Base-by-base conservation (phyloP, 768 basidiomycete genomes). In the Sarcomyxa edulis region DNA sequence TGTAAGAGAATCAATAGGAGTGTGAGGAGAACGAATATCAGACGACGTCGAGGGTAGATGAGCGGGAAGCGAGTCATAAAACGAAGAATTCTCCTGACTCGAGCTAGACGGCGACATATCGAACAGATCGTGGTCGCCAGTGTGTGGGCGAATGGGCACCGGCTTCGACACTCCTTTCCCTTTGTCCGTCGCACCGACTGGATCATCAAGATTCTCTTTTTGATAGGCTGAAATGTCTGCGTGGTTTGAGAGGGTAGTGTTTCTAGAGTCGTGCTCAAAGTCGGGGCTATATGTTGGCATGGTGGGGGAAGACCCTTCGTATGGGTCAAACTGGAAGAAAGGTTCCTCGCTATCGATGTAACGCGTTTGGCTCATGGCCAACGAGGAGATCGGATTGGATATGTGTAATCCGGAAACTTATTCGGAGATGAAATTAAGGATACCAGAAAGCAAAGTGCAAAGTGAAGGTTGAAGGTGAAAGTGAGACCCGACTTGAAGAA, bases 81-180 rank as follows among this genome's bases (percentile, higher is more conserved):
- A 30, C 37, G 36, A 42, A 12, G 49, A 52, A 45, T 47, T 43
- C 30, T 43, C 41, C 40, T 42, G 48, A 32, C 56, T 58, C 8
- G 61, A 52, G 14, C 28, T 36, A 25, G 54, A 50, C 19, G 55
- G 43, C 5, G 57, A 52, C 19, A 58, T 42, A 47, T 67, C 64
- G 52, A 68, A 68, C 41, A 67, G 36, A 62, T 72, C 69, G 55
- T 65, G 60, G 14, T 53, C 38, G 28, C 55, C 40, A 39, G 50
- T 44, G 26, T 56, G 59, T 24, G 48, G 28, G 22, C 56, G 60
- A 43, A 81, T 78, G 40, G 71, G 65, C 56, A 80, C 51, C 14
- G 79, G 76, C 47, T 63, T 68, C 18, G 75, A 68, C 30, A 68
- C 62, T 27, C 60, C 65, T 56, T 82, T 81, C 37, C 80, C 79